Base-by-base conservation (phyloP, 2,329 filamentous ascomycete species). In the Orbilia javanica region DNA sequence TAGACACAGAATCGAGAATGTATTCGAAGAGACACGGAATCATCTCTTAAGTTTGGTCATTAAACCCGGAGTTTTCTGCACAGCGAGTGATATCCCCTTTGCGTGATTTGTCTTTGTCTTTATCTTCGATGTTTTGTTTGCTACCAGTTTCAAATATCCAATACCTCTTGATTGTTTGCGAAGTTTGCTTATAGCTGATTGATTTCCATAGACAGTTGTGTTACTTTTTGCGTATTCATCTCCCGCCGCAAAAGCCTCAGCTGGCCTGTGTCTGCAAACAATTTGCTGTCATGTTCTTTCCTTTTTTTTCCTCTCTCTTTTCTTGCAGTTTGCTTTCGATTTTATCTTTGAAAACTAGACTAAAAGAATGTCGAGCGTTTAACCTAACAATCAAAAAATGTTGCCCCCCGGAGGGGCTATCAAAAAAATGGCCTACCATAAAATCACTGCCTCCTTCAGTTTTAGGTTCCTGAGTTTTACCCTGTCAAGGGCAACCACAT, bases 311-410 rank as follows among this genome's bases (percentile, higher is more conserved):
- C n/a, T n/a, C n/a, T n/a, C n/a, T n/a, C n/a, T n/a, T n/a, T n/a
- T n/a, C n/a, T n/a, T n/a, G n/a, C 13, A 13, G 13, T 53, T 36
- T 22, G 18, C 52, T 36, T n/a, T n/a, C n/a, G n/a, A 57, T n/a
- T 2, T 44, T 10, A 18, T 57, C 29, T 57, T n/a, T 44, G 42
- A 44, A 18, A 34, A 5, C 6, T 36, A 57, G 52, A 57, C 52
- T 53, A 29, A 25, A n/a, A 13, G 52, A 57, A 20, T 31, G 52
- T 57, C 11, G 52, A 57, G 22, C 29, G 52, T 22, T 57, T n/a
- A 31, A 18, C 39, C 36, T 57, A 57, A 20, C 52, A 57, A 57
- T 44, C 11, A 44, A 44, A 44, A 44, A 44, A 18, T 15, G 18
- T 44, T 44, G 42, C 42, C 50, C 25, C 50, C 50, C 5, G 27